Conservation (phyloP, 2,329 filamentous ascomycete species). For the Dryadomyces quercivorus region DNA sequence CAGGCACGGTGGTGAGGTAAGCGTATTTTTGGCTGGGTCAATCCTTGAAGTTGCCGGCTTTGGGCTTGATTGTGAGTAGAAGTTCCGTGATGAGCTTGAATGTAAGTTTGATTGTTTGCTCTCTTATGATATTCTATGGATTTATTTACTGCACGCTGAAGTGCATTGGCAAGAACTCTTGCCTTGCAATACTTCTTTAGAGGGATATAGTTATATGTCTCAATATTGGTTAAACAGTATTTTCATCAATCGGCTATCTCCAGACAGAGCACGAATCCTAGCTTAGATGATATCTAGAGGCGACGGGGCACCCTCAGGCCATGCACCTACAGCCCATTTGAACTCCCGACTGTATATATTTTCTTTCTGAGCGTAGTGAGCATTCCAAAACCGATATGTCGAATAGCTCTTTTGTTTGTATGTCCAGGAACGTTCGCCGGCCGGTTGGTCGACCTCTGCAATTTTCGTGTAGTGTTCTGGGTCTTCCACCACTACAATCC, state of each 20-base stretch:
- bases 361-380: neutral
- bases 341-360: neutral
- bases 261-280: neutral
- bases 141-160: no score
- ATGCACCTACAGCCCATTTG: constrained; percentile 1
- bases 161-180: no score
- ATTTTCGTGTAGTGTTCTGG: neutral
- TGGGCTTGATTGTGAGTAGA: constrained; percentile 12
- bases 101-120: no score
- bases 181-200: no score
- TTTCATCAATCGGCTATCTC: neutral
- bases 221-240: neutral
- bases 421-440: neutral
- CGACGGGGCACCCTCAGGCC: neutral
- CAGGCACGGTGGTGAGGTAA: constrained; percentile 17
- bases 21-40: constrained; percentile 17
- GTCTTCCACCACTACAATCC: neutral
- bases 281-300: neutral
- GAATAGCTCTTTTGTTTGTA: neutral
- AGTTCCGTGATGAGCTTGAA: neutral
- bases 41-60: constrained; percentile 20
- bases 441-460: neutral
- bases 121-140: no score
- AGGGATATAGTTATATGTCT: no score
- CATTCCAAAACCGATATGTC: neutral